Evolutionary conservation across 345 rosid genomes (phyloP).

Genomic region (Eucalyptus coolabah): DNA sequence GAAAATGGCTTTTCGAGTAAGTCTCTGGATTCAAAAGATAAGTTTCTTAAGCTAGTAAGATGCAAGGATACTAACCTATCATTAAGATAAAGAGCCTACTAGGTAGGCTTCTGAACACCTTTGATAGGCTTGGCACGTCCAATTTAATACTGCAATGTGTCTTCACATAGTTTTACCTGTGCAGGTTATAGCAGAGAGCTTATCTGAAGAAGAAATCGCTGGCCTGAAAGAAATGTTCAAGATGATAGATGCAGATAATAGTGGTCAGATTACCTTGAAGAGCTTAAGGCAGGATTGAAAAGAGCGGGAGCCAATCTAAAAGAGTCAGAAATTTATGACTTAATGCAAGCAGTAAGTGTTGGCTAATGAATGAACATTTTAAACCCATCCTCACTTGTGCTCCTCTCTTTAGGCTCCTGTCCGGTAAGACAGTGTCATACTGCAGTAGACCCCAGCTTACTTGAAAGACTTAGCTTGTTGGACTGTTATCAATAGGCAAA

Average conservation of each 20-base stretch:
- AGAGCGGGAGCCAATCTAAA: slow-evolving; percentile 25
- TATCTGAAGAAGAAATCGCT: slow-evolving; percentile 35
- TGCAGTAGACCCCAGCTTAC: not conserved
- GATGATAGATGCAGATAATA: slow-evolving; percentile 31
- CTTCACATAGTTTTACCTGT: not conserved
- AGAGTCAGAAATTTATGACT: slow-evolving; percentile 22
- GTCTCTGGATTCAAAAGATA: not conserved
- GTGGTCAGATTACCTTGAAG: slow-evolving; percentile 41
- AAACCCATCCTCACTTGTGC: not conserved
- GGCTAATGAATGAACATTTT: not conserved
- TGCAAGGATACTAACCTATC: not conserved
- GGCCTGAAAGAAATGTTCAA: slow-evolving; percentile 41
- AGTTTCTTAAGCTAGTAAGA: not conserved
- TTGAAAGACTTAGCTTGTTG: not conserved
- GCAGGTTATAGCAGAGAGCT: slow-evolving; percentile 38
- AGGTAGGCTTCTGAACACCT: not conserved
- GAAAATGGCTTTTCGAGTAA: slow-evolving; percentile 28
- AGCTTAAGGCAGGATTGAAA: slow-evolving; percentile 26
- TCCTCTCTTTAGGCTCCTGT: not conserved
- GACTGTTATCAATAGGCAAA: not conserved
- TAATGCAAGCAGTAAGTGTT: slow-evolving; percentile 34
- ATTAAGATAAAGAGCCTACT: not conserved
- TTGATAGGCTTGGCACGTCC: not conserved
- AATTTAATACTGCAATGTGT: not conserved
- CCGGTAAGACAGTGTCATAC: not conserved